Evolutionary conservation across 495 filamentous ascomycete species (phyloP), one percentile per base, ranked within the genome.

Genomic region (Aspergillus heteromorphus): DNA sequence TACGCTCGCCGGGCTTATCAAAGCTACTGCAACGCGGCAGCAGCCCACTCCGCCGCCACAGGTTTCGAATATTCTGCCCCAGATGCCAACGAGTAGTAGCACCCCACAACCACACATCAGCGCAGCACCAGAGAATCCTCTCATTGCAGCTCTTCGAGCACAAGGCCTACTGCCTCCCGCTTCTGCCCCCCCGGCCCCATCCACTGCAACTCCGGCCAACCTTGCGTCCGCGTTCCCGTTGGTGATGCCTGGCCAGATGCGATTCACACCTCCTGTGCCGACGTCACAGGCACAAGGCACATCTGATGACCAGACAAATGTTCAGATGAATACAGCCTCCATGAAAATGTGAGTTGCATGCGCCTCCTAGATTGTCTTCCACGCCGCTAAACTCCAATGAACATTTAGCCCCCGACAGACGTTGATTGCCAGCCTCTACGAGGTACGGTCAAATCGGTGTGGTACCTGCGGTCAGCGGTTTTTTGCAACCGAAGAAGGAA

Each of bases 381-480:
- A 42, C 4, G 2, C 25, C 54, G 41, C 53, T 61, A 52, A 52
- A 61, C 59, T 59, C 65, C 43, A 62, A 72, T 56, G 72, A 60
- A 54, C 38, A 51, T 45, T 61, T 73, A 93, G 87, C 62, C 87
- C 85, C 61, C 89, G 88, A 41, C 83, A 83, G 14, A 74, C 89
- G 59, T 73, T 96, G 19, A 75, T 95, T 13, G 73, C 82, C 34
- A 77, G 75, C 30, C 79, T 97, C 6, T 91, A 93, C 67, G 89
- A 90, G 54, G 76, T 84, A 31, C 79, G 86, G 34, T 87, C 92
- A 5, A 88, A 91, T 53, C 84, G 89, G 56, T 98, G 93, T 67
- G 86, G 83, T 20, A 92, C 92, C 34, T 98, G 93, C 73, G 93
- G 92, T 47, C 84, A 90, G 30, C 86, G 93, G 4, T 98, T 97